A percentile compares a stretch with the other conserved stretches of the same genome.
These are phyloP conservation scores for Halocafeteria seosinensis DNA, from an alignment of 108 stramenopile genomes.

Conservation along the genomic window DNA sequence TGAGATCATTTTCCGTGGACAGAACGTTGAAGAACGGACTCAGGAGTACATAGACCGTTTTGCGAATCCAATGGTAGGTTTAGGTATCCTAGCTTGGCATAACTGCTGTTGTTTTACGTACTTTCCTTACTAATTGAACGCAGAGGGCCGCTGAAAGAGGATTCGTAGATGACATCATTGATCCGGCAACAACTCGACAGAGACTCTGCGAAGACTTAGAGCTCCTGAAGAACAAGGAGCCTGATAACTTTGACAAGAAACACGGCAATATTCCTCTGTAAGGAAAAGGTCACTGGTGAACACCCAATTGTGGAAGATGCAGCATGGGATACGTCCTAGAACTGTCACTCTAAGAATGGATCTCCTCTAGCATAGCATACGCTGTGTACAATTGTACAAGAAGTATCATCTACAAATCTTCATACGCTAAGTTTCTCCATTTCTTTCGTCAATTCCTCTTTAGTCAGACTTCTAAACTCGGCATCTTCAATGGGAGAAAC, in stretches of 20 bases:
- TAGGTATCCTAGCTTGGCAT: too few relatives aligned
- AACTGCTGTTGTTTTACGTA: slow-evolving; percentile 33
- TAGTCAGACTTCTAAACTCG: background rate
- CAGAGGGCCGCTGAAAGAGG: slow-evolving; percentile 17
- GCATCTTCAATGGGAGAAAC: background rate
- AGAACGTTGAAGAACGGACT: slow-evolving; percentile 76
- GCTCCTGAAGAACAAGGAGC: slow-evolving; percentile 61
- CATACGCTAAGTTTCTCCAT: too few relatives aligned
- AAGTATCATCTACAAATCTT: too few relatives aligned
- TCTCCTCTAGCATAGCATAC: too few relatives aligned
- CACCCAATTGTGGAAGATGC: too few relatives aligned
- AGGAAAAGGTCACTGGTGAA: slow-evolving; percentile 1
- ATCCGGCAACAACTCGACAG: slow-evolving; percentile 66
- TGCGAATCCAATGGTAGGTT: slow-evolving; percentile 86
- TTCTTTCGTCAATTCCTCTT: too few relatives aligned
- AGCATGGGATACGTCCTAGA: too few relatives aligned
- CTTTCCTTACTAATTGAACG: background rate
- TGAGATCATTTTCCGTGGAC: slow-evolving; percentile 90
- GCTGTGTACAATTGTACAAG: too few relatives aligned
- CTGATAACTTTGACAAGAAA: slow-evolving; percentile 56
- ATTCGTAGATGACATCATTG: slow-evolving; percentile 80
- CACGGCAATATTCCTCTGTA: slow-evolving; percentile 91
- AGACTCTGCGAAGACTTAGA: slow-evolving; percentile 78
- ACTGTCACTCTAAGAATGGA: too few relatives aligned
- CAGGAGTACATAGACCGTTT: slow-evolving; percentile 69